Base-by-base conservation (phyloP, 805 yeast species). In the Starmerella khaoyaiensis region DNA sequence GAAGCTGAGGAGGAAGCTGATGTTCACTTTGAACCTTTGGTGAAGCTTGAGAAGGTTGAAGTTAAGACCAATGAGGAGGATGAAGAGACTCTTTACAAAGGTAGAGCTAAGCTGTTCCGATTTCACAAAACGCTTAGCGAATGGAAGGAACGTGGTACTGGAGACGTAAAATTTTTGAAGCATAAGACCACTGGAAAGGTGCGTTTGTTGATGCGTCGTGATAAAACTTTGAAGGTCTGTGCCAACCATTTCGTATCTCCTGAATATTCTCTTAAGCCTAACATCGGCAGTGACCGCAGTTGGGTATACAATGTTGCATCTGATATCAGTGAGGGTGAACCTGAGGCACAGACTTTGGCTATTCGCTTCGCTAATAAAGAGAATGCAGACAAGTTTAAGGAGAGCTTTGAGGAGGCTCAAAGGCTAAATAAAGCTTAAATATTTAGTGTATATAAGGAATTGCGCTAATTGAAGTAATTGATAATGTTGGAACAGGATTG, bases 101-200 rank as follows among this genome's bases (percentile, higher is more conserved):
- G 81, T 51, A 64, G 98, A 59, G 96, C 98, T 50, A 90, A 90
- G 65, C 69, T 90, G 57, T 90, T 87, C 70, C 79, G 83, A 64
- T 87, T 79, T 68, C 66, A 64, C 48, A 45, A 49, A 47, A 54
- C 53, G 23, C 44, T 43, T 44, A 76, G 76, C 54, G 97, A 90
- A 65, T 90, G 98, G 98, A 90, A 90, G 63, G 98, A 90, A 71
- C 81, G 98, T 69, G 98, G 98, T 54, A 83, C 95, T 24, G 98
- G 98, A 56, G 98, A 90, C 57, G 94, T 84, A 53, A 83, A 90
- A 65, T 82, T 90, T 63, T 74, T 90, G 59, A 70, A 87, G 67
- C 95, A 87, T 68, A 84, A 83, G 62, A 64, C 65, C 45, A 67
- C 82, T 41, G 71, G 72, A 41, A 86, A 83, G 66, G 82, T 81